Percentiles rank a stretch among this genome's conserved stretches.
Conservation (phyloP, 805 yeast species). For the Kluyveromyces nonfermentans region DNA sequence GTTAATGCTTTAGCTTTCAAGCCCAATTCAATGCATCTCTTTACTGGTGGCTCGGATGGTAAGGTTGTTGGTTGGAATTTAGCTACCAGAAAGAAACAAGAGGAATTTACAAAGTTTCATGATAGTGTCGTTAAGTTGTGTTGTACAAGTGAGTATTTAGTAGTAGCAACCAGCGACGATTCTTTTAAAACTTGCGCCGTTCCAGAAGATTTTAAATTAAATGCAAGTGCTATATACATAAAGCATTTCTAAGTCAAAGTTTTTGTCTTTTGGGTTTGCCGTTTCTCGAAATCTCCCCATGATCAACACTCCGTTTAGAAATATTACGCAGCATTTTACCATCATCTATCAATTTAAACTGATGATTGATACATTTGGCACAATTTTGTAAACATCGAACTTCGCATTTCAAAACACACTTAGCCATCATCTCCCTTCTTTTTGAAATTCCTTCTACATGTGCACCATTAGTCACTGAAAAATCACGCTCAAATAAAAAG, state of each 20-base stretch:
- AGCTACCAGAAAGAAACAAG: slow-evolving; percentile 66
- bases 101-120: slow-evolving; percentile 50
- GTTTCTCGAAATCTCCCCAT: slow-evolving; percentile 15
- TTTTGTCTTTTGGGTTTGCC: slow-evolving; percentile 25
- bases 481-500: too few relatives aligned
- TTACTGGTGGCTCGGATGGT: slow-evolving; percentile 90
- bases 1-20: slow-evolving; percentile 74
- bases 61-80: slow-evolving; percentile 86
- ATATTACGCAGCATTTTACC: slow-evolving; percentile 50
- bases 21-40: slow-evolving; percentile 65
- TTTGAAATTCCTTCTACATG: slow-evolving; percentile 18
- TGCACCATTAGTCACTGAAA: slow-evolving; percentile 12
- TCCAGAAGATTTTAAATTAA: slow-evolving; percentile 13
- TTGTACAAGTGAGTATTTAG: slow-evolving; percentile 23
- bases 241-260: slow-evolving; percentile 8
- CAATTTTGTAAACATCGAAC: slow-evolving; percentile 39
- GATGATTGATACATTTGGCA: slow-evolving; percentile 15
- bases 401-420: slow-evolving; percentile 49
- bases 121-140: slow-evolving; percentile 35
- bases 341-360: slow-evolving; percentile 44
- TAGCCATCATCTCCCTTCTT: slow-evolving; percentile 37
- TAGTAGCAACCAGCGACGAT: slow-evolving; percentile 43
- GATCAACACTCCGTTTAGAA: slow-evolving; percentile 38
- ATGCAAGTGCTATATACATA: slow-evolving; percentile 20
- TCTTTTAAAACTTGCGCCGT: slow-evolving; percentile 33